phyloP scores from a whole-genome alignment of 768 basidiomycete genomes.

The Agaricus subrufescens region DNA sequence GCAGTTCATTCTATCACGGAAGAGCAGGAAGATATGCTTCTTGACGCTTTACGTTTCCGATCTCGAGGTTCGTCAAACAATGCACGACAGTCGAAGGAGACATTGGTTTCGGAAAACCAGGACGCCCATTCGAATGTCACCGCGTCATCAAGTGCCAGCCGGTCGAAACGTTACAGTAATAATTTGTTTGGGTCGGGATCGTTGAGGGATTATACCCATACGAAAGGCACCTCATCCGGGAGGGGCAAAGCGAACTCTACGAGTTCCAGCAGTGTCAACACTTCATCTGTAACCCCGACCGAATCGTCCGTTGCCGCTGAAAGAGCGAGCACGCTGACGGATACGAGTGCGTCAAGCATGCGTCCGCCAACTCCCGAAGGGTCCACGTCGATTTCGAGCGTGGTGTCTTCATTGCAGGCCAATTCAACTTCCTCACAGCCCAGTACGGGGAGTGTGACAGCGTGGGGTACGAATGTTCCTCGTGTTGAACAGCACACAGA shows the following conservation, averaged over 20 bases:
- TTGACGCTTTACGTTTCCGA: conserved; percentile 58
- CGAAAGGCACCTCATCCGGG: conserved; percentile 47
- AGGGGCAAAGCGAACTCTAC: conserved; percentile 35
- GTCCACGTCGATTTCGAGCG: conserved; percentile 23
- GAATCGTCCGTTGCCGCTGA: conserved; percentile 32
- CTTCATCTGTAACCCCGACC: conserved; percentile 43
- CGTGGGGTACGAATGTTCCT: not conserved
- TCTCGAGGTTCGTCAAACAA: conserved; percentile 22
- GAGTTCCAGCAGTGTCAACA: conserved; percentile 32
- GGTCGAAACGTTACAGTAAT: conserved; percentile 77
- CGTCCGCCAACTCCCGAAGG: conserved; percentile 56
- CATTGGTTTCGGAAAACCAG: conserved; percentile 19
- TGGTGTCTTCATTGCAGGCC: conserved; percentile 36
- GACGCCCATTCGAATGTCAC: conserved; percentile 30
- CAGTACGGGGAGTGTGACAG: not conserved
- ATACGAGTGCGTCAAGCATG: conserved; percentile 24
- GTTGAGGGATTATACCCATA: conserved; percentile 68
- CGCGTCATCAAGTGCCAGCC: conserved; percentile 39
- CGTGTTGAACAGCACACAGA: conserved; percentile 28
- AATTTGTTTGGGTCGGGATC: conserved; percentile 83
- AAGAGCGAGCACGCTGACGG: conserved; percentile 36
- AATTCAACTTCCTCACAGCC: conserved; percentile 29
- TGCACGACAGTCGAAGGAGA: conserved; percentile 31
- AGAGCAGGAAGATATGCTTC: conserved; percentile 81
- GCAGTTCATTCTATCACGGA: conserved; percentile 66